phyloP scores from a whole-genome alignment of 1,284 basidiomycete species.

The Trametes polyzona region DNA sequence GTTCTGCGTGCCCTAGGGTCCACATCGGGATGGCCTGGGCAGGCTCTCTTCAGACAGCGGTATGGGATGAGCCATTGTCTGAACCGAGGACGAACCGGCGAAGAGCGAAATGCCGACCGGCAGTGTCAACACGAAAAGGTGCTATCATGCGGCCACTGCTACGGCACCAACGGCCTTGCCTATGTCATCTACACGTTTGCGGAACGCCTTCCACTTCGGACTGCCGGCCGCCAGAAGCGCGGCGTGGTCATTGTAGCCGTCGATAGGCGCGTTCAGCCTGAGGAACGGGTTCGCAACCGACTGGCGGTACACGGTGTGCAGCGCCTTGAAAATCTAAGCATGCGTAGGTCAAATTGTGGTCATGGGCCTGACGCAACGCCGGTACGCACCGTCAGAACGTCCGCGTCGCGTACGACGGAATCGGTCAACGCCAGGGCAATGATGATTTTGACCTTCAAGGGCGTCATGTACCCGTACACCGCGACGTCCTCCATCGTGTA shows the following conservation, averaged over 20 bases:
- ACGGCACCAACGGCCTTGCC: conserved; percentile 54
- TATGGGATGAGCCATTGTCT: conserved; percentile 27
- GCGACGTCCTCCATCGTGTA: conserved; percentile 84
- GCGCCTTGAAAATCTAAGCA: conserved; percentile 73
- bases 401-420: conserved; percentile 73
- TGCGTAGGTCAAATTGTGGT: not conserved
- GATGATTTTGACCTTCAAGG: conserved; percentile 80
- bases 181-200: conserved; percentile 72
- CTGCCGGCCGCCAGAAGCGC: conserved; percentile 61
- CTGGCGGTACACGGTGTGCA: conserved; percentile 80
- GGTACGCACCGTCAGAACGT: conserved; percentile 63
- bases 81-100: conserved; percentile 31
- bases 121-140: not conserved
- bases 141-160: conserved; percentile 13
- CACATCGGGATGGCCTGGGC: conserved; percentile 17
- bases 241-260: conserved; percentile 53
- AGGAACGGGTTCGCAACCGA: conserved; percentile 81
- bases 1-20: conserved; percentile 43
- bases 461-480: conserved; percentile 84
- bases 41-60: conserved; percentile 29
- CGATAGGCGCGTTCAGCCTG: conserved; percentile 54
- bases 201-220: conserved; percentile 70
- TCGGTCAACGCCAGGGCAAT: conserved; percentile 77
- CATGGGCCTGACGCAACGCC: too few species aligned
- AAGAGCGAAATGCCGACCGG: not conserved